Base-by-base conservation (phyloP, 441 rosid genomes). In the Adansonia madagascariensis region DNA sequence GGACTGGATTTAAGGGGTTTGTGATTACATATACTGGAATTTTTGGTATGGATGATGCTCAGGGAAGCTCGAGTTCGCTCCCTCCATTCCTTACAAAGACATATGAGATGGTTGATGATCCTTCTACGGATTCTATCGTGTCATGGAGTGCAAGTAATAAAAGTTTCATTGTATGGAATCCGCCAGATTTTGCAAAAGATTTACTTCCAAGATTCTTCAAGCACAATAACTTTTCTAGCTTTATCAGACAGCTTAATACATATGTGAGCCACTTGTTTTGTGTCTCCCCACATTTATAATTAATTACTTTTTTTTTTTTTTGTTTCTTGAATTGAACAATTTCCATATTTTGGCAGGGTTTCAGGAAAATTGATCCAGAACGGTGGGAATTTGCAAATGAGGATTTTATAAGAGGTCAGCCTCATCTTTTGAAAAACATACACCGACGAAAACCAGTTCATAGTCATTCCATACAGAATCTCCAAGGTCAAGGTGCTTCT, bases 351-450 rank as follows among this genome's bases (percentile, higher is more conserved):
- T 56, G 20, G 68, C 84, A 97, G 99, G 98, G 98, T 24, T 97
- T 97, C 75, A 87, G 89, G 78, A 94, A 97, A 83, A 46, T 75
- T 31, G 98, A 94, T 83, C 93, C 97, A 0, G 97, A 93, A 74
- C 90, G 87, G 83, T 94, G 98, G 99, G 98, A 97, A 81, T 97
- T 94, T 75, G 91, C 91, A 0, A 97, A 97, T 60, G 97, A 93
- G 3, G 94, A 92, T 77, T 97, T 97, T 53, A 49, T 93, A 4
- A 88, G 92, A 86, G 97, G 91, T 47, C 89, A 83, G 47, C 91
- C 97, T 2, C 82, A 86, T 17, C 93, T 88, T 43, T 66, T 97
- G 92, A 93, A 85, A 89, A 94, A 94, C 87, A 97, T 97, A 67
- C 97, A 91, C 69, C 86, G 98, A 82, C 85, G 95, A 59, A 97